These are phyloP conservation scores for Lotus japonicus DNA, from an alignment of 306 rosid genomes.

Conservation along the genomic window DNA sequence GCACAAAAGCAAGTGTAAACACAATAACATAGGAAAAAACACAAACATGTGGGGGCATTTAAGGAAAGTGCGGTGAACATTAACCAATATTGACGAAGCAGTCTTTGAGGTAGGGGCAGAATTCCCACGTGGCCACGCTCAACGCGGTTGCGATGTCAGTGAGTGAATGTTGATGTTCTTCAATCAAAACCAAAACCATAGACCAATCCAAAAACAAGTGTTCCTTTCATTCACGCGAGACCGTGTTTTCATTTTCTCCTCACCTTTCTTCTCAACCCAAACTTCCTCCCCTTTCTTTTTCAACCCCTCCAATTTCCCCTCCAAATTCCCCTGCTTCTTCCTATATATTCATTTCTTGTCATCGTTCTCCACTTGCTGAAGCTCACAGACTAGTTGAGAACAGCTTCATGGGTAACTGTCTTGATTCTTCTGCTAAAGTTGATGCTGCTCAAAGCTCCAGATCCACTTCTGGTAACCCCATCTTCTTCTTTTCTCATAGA, in stretches of 20 bases:
- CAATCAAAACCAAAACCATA: background rate
- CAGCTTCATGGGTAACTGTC: slow-evolving; percentile 71
- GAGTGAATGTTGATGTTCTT: too few relatives aligned
- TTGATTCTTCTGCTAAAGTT: slow-evolving; percentile 74
- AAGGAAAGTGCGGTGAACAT: background rate
- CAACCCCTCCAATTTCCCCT: background rate
- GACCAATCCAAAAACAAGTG: slow-evolving; percentile 17
- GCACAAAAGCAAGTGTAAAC: background rate
- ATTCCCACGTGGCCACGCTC: slow-evolving; percentile 27
- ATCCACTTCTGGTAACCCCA: slow-evolving; percentile 48
- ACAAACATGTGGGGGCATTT: background rate
- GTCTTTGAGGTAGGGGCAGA: background rate
- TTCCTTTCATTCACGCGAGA: background rate
- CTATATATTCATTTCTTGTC: background rate
- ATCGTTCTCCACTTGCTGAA: background rate
- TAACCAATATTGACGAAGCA: slow-evolving; percentile 13
- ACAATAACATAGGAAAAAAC: background rate
- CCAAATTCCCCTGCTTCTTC: background rate
- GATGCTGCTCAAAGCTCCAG: slow-evolving; percentile 54
- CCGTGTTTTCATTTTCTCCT: background rate
- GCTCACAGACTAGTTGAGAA: background rate
- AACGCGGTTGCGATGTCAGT: slow-evolving; percentile 1
- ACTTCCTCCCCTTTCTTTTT: background rate
- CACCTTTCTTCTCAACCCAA: background rate
- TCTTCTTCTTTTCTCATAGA: too few relatives aligned